Conservation (phyloP, 306 rosid genomes). For the Carpinus viminea region DNA sequence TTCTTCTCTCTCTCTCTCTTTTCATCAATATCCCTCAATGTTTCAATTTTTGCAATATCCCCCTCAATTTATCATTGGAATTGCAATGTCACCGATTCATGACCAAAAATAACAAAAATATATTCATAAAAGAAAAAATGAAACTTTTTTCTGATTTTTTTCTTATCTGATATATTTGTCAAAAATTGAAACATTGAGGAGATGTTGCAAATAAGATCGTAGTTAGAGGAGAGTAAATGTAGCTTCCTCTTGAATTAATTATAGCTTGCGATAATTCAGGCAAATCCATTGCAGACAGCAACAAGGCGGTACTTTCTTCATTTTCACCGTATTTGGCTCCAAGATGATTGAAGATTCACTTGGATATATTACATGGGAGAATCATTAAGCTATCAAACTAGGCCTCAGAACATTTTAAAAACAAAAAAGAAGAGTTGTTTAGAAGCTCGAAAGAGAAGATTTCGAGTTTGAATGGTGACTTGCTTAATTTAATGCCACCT, state of each 20-base stretch:
- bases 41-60: too few relatives aligned
- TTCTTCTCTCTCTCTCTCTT: too few relatives aligned
- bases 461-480: conserved; percentile 27
- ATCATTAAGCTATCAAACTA: conserved; percentile 5
- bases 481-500: conserved; percentile 39
- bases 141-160: too few relatives aligned
- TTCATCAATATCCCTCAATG: too few relatives aligned
- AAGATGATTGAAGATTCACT: conserved; percentile 5
- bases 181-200: too few relatives aligned
- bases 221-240: too few relatives aligned
- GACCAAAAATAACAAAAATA: too few relatives aligned
- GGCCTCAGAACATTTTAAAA: conserved; percentile 27
- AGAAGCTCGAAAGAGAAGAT: conserved; percentile 5
- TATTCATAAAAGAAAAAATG: too few relatives aligned
- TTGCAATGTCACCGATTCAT: too few relatives aligned
- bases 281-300: background rate
- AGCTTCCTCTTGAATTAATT: background rate
- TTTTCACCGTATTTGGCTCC: background rate
- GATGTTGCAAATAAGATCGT: too few relatives aligned
- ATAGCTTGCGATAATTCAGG: background rate
- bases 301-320: background rate
- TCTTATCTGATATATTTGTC: too few relatives aligned
- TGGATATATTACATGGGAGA: conserved; percentile 18
- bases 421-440: conserved; percentile 17
- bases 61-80: too few relatives aligned